These are phyloP conservation scores for Umbelopsis sp. DNA, from an alignment of 192 early-diverging fungal species.

Conservation along the genomic window DNA sequence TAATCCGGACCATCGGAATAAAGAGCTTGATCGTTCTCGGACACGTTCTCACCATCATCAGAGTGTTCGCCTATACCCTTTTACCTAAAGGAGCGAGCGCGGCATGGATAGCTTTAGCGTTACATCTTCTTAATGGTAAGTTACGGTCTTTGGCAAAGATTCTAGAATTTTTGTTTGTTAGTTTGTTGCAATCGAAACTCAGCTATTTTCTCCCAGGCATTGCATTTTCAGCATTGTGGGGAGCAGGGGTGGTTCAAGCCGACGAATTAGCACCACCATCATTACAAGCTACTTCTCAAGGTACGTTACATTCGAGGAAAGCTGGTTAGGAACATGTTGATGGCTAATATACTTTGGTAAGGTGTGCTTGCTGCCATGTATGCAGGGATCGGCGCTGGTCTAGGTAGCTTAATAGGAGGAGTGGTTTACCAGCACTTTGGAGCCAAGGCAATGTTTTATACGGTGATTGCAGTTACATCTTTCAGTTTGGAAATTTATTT, in stretches of 20 bases:
- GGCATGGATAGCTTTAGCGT: conserved; percentile 38
- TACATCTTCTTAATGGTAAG: conserved; percentile 44
- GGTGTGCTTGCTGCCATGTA: conserved; percentile 41
- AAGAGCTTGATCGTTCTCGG: conserved; percentile 42
- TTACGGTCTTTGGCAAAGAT: neutral
- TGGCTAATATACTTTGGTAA: neutral
- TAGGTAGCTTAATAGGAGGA: conserved; percentile 44
- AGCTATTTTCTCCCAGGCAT: conserved; percentile 33
- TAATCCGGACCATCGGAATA: conserved; percentile 47
- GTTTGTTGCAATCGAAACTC: neutral
- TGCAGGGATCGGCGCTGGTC: conserved; percentile 43
- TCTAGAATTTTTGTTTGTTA: neutral
- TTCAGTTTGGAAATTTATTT: conserved; percentile 39
- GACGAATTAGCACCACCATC: conserved; percentile 45
- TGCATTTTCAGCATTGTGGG: conserved; percentile 49
- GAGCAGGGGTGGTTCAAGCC: conserved; percentile 44
- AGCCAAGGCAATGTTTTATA: conserved; percentile 41
- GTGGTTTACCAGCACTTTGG: conserved; percentile 41
- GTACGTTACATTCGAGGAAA: conserved; percentile 14
- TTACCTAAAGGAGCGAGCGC: conserved; percentile 32
- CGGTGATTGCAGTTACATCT: conserved; percentile 29
- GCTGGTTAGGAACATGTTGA: neutral
- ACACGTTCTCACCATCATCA: conserved; percentile 47
- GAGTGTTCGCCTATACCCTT: conserved; percentile 41
- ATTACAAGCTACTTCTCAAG: conserved; percentile 47